Evolutionary conservation across 2,329 filamentous ascomycete genomes (phyloP).

Genomic region (Venturiaceae sp.): DNA sequence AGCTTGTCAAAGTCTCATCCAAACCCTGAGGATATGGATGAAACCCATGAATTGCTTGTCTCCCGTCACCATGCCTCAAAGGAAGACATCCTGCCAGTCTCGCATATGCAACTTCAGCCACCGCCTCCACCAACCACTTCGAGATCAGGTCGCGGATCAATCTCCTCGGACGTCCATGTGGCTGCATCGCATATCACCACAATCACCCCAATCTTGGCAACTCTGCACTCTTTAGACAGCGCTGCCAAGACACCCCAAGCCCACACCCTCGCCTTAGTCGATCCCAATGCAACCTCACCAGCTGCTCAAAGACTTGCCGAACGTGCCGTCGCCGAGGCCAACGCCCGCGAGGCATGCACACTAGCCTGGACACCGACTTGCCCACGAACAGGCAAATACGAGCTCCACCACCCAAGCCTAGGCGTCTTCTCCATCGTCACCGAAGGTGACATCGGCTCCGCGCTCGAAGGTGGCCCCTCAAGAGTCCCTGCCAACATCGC

Average conservation of each 20-base stretch:
- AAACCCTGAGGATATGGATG: constrained; percentile 45
- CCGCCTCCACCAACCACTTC: constrained; percentile 20
- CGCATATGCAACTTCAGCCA: constrained; percentile 26
- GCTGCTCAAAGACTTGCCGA: constrained; percentile 53
- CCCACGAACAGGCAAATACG: constrained; percentile 29
- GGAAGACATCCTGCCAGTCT: constrained; percentile 23
- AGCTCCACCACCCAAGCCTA: constrained; percentile 34
- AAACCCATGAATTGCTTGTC: constrained; percentile 27
- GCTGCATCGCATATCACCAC: constrained; percentile 25
- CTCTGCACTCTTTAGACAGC: constrained; percentile 33
- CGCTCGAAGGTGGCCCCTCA: neutral
- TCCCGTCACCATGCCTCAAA: constrained; percentile 17
- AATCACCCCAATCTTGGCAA: constrained; percentile 38
- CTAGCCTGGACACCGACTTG: constrained; percentile 47
- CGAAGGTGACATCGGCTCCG: constrained; percentile 24
- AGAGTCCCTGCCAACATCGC: constrained; percentile 20
- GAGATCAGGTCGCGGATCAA: constrained; percentile 8
- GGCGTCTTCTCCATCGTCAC: constrained; percentile 33
- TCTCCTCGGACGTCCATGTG: constrained; percentile 19
- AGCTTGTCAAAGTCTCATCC: constrained; percentile 50
- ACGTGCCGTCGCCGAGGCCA: constrained; percentile 48
- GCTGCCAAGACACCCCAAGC: constrained; percentile 35
- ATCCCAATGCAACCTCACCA: constrained; percentile 55
- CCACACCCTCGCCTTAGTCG: constrained; percentile 50
- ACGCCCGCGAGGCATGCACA: constrained; percentile 58